These are phyloP conservation scores for Backusella liffmaniae DNA, from an alignment of 192 early-diverging fungal genomes.

Conservation along the genomic window DNA sequence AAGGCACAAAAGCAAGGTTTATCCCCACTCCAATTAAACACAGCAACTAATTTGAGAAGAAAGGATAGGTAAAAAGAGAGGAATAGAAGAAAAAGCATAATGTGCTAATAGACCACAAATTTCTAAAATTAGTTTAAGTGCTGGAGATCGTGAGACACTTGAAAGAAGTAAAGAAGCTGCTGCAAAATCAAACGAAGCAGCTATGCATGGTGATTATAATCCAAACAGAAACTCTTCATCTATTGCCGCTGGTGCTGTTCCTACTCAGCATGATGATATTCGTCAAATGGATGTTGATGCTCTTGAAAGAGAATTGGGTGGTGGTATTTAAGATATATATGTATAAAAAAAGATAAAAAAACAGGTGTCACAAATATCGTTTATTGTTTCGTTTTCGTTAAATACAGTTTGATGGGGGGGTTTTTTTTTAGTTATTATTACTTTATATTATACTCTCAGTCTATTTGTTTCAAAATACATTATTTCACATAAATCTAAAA, in stretches of 20 bases:
- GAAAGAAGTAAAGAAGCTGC: constrained; percentile 33
- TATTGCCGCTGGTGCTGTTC: constrained; percentile 41
- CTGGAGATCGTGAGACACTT: constrained; percentile 44
- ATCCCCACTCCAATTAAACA: constrained; percentile 36
- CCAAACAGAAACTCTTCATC: constrained; percentile 43
- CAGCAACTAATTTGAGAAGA: constrained; percentile 37
- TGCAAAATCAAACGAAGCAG: constrained; percentile 16
- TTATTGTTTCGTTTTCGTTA: neutral
- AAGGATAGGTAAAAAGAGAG: constrained; percentile 35
- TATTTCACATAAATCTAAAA: too few relatives aligned
- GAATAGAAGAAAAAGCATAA: neutral
- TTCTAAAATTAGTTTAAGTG: constrained; percentile 41
- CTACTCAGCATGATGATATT: constrained; percentile 36
- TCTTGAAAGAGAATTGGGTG: constrained; percentile 52
- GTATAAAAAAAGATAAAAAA: neutral
- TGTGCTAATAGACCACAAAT: neutral
- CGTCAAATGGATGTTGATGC: constrained; percentile 53
- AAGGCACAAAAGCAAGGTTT: constrained; percentile 62
- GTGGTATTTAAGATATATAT: constrained; percentile 12
- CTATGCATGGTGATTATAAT: constrained; percentile 30
- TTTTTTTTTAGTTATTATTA: neutral
- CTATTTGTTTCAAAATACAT: neutral
- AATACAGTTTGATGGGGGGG: neutral
- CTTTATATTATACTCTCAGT: neutral
- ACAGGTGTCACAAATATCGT: neutral